phyloP scores from a whole-genome alignment of 495 filamentous ascomycete genomes.

The Penicillium silybi region DNA sequence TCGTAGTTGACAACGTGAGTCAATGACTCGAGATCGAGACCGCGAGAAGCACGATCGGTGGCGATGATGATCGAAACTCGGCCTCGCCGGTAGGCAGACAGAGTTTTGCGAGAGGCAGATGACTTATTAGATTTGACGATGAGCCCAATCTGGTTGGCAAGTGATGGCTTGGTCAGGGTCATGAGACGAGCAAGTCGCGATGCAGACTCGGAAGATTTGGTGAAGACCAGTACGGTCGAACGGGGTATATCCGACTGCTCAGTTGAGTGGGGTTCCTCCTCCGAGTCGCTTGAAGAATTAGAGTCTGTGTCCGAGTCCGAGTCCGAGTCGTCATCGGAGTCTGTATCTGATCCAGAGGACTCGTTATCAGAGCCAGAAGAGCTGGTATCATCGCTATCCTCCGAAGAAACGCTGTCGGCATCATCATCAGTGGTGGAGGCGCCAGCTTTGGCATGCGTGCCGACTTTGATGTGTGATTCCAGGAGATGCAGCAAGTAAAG shows the following conservation, averaged over 20 bases:
- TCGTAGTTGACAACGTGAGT: conserved; percentile 94
- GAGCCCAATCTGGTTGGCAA: conserved; percentile 56
- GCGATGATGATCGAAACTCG: conserved; percentile 75
- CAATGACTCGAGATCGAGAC: conserved; percentile 78
- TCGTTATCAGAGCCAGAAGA: conserved; percentile 14
- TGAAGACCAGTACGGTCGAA: conserved; percentile 70
- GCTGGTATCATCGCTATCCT: conserved; percentile 30
- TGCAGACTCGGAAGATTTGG: conserved; percentile 80
- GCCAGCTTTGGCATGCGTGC: conserved; percentile 3
- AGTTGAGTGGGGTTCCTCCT: not conserved
- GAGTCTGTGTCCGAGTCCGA: not conserved
- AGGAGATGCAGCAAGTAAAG: conserved; percentile 62
- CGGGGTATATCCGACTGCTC: conserved; percentile 2
- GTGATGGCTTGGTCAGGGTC: conserved; percentile 57
- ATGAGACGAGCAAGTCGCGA: conserved; percentile 76
- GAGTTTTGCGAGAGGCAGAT: conserved; percentile 56
- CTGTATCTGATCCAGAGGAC: conserved; percentile 24
- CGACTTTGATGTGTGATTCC: conserved; percentile 32
- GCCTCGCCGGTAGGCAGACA: conserved; percentile 58
- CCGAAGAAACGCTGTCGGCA: conserved; percentile 29
- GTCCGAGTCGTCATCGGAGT: conserved; percentile 20
- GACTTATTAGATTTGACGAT: conserved; percentile 72
- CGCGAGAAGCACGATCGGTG: conserved; percentile 87
- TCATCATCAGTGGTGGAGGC: conserved; percentile 19
- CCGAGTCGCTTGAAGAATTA: conserved; percentile 21